Base-by-base conservation (phyloP, 306 rosid genomes). In the Pyrus pyrifolia region DNA sequence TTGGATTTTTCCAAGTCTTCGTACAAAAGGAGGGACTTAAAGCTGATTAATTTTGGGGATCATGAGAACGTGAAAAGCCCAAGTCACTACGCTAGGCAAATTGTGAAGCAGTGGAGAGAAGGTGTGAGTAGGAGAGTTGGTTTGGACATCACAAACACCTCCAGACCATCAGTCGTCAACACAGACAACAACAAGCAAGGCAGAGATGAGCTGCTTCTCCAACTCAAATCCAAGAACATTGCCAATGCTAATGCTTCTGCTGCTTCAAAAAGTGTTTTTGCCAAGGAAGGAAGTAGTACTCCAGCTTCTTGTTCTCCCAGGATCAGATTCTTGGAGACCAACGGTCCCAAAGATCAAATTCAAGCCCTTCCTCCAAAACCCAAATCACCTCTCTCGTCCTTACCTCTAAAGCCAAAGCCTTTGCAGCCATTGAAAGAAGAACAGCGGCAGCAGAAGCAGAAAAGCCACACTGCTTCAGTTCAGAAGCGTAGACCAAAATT, bases 21-120 rank as follows among this genome's bases (percentile, higher is more conserved):
- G 27, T 71, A 85, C 15, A 86, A 83, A 46, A 74, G 81, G 66
- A 88, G 75, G 77, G 82, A 84, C 49, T n/a, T 62, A 4, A 64
- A 64, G 45, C 59, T 74, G 78, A 74, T 52, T 62, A 59, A 68
- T 60, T 19, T 72, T 70, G 89, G 83, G 66, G 87, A 86, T 21
- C 81, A 82, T 14, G 78, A 62, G 65, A 82, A 46, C 49, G 81
- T 60, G 17, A 73, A 45, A 72, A 92, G 84, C 60, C 85, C 97
- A 57, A 81, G 87, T 71, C 83, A 84, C 4, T 79, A 83, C 66
- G 96, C 98, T 2, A 86, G 86, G 69, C 92, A 95, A 78, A 90
- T 92, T 60, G 95, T 90, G 38, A 90, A 90, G 71, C 96, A 92
- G 58, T 81, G 90, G 29, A 92, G 86, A 82, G 93, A 92, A 64